Conservation (phyloP, 1,284 basidiomycete species). For the Ustilago tritici region DNA sequence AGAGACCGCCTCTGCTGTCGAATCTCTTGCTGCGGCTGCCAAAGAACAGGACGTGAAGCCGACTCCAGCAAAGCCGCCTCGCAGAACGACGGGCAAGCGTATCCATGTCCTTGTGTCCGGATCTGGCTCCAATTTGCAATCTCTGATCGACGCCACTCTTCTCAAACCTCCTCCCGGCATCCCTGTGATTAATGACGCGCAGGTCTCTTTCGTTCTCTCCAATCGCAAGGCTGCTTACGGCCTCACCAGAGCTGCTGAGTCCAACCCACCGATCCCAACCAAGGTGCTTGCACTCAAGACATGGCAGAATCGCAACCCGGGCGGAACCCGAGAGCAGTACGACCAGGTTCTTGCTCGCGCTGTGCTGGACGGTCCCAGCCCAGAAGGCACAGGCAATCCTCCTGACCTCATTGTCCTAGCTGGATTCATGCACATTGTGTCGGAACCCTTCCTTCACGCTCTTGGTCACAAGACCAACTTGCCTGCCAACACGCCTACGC, state of each 20-base stretch:
- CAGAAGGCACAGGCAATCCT: constrained; percentile 31
- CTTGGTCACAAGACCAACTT: constrained; percentile 59
- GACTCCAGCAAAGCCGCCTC: constrained; percentile 27
- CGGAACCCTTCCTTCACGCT: constrained; percentile 72
- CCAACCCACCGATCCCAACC: constrained; percentile 80
- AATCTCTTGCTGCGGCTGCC: neutral
- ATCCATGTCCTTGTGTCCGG: constrained; percentile 68
- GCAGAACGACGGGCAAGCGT: constrained; percentile 57
- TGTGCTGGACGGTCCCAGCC: constrained; percentile 72
- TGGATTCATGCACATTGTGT: constrained; percentile 96
- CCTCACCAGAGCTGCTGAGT: constrained; percentile 81
- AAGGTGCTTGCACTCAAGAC: constrained; percentile 86
- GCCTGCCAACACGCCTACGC: constrained; percentile 36
- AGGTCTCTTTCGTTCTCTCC: constrained; percentile 86
- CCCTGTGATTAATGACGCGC: constrained; percentile 71
- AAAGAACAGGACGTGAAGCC: constrained; percentile 8
- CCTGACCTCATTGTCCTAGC: constrained; percentile 93
- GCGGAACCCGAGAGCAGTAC: constrained; percentile 84
- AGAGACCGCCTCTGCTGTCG: constrained; percentile 8
- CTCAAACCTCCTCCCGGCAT: constrained; percentile 72
- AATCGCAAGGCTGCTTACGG: constrained; percentile 93
- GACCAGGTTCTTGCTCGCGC: constrained; percentile 83
- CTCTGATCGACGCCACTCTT: constrained; percentile 87
- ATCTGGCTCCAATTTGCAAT: constrained; percentile 87
- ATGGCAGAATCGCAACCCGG: constrained; percentile 79